Evolutionary conservation across 306 rosid genomes (phyloP), one percentile per base, ranked within the genome.

Genomic region (Castanea sativa): DNA sequence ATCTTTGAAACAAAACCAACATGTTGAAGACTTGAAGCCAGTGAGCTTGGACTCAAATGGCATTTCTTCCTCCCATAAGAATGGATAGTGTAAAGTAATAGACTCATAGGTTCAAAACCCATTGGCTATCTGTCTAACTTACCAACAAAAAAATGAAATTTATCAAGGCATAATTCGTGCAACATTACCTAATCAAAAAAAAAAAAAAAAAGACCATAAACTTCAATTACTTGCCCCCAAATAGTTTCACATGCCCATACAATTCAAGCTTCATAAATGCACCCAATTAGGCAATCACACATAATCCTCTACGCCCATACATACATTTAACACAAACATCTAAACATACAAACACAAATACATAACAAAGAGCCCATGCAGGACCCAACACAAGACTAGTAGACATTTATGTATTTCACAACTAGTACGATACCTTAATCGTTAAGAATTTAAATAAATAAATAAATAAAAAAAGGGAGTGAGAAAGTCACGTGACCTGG

Each of bases 401-500:
- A 8, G 45, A 41, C 4, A 33, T 21, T 8, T 12, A 21, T 5
- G 64, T 58, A 58, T 21, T 58, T 58, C 45, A 41, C 45, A 58
- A 4, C 64, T 58, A 58, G 64, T 11, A 20, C 30, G 20, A 20
- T 19, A 65, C 71, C 4, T 33, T 65, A 33, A 16, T 30, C 45
- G 45, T 8, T 8, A 11, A 41, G 74, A 69, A 69, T 1, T 0
- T 33, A 15, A 63, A 32, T 35, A 16, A 2, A 13, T 35, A 16
- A 2, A 13, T 20, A n/a, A 6, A 5, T 14, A 58, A 21, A 14
- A 20, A 58, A 27, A 10, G 69, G 0, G 15, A 30, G 49, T 13
- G 33, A 84, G 65, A 2, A 2, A 45, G 41, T 43, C 45, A 49
- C 53, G 53, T 10, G 57, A 91, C 98, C 87, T 89, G 74, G 87